A percentile compares a stretch with the other conserved stretches of the same genome.
Conservation (phyloP, 768 basidiomycete species). For the Kwoniella dendrophila region DNA sequence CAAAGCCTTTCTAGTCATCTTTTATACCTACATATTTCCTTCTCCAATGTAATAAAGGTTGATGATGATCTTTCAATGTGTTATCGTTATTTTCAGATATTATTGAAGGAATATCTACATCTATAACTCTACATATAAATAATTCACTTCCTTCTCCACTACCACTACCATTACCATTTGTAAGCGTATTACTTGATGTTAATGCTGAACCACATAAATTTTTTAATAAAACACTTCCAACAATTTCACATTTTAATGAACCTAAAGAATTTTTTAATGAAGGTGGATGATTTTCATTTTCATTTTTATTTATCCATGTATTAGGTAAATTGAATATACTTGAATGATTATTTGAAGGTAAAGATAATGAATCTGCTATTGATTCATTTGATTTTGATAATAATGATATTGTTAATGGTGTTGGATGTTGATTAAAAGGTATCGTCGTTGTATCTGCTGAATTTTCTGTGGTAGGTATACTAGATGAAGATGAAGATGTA, state of each 20-base stretch:
- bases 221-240: constrained; percentile 12
- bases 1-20: not conserved
- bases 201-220: constrained; percentile 14
- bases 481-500: constrained; percentile 3
- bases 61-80: constrained; percentile 1
- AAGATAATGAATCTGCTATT: constrained; percentile 17
- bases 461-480: not conserved
- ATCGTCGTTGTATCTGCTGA: not conserved
- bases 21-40: constrained; percentile 22
- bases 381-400: constrained; percentile 16
- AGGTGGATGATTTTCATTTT: constrained; percentile 14
- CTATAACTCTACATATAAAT: constrained; percentile 29
- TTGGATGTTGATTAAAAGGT: constrained; percentile 1
- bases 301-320: constrained; percentile 7
- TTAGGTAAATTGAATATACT: constrained; percentile 4
- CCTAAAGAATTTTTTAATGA: constrained; percentile 12
- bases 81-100: no score
- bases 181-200: no score
- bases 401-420: constrained; percentile 21
- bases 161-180: not conserved
- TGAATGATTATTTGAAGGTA: constrained; percentile 16
- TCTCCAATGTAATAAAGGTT: constrained; percentile 24
- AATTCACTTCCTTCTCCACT: constrained; percentile 27
- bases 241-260: constrained; percentile 15
- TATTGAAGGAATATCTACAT: constrained; percentile 19